Evolutionary conservation across 306 rosid species (phyloP).

Genomic region (Acacia confusa): DNA sequence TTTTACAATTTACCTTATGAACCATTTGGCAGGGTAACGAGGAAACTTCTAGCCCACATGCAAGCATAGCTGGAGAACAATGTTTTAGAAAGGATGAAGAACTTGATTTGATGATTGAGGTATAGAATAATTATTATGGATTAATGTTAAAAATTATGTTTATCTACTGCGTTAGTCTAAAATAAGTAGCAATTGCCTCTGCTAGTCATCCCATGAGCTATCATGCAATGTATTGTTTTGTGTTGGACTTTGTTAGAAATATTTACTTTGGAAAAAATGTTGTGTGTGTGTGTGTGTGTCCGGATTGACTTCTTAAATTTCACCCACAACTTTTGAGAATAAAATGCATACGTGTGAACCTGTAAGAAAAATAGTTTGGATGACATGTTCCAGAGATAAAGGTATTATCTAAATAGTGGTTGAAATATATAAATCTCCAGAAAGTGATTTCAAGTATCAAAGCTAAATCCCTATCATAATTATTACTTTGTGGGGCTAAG

Average conservation of each 20-base stretch:
- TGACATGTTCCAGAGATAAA: neutral
- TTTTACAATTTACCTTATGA: conserved; percentile 13
- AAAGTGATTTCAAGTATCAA: conserved; percentile 12
- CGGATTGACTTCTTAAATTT: conserved; percentile 10
- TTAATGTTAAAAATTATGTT: conserved; percentile 6
- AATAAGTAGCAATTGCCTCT: neutral
- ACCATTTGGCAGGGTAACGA: conserved; percentile 24
- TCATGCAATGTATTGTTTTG: neutral
- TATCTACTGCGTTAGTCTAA: neutral
- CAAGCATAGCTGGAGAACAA: conserved; percentile 28
- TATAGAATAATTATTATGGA: conserved; percentile 28
- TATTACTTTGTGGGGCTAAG: neutral
- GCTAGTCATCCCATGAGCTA: neutral
- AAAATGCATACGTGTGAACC: neutral
- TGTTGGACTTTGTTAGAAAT: neutral
- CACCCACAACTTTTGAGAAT: neutral
- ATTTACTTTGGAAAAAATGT: neutral
- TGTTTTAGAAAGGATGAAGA: conserved; percentile 35
- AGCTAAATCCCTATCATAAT: neutral
- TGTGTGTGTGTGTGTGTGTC: neutral
- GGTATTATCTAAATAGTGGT: neutral
- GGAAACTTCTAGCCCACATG: conserved; percentile 24
- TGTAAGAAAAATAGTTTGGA: neutral
- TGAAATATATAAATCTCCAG: neutral
- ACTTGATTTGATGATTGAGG: conserved; percentile 46